Evolutionary conservation across 1,139 yeast genomes (phyloP).

Genomic region (Blastobotrys serpentis): DNA sequence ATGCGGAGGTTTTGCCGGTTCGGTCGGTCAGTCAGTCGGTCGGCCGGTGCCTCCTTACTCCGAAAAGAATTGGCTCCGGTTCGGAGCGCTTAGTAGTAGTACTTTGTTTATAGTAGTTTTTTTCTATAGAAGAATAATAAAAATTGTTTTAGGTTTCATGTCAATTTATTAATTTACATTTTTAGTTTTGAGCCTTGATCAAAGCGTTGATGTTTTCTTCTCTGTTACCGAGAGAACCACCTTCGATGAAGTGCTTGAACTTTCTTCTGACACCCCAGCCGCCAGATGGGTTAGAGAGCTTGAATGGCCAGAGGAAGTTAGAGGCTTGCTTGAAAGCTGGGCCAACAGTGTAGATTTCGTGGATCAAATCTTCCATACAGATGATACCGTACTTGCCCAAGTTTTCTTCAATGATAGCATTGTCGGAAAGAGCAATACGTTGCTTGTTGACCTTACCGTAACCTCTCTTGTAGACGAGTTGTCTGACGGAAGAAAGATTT

Average conservation of each 20-base stretch:
- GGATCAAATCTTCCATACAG: slow-evolving; percentile 96
- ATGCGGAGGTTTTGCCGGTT: no score
- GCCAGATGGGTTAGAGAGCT: slow-evolving; percentile 98
- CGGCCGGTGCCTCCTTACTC: no score
- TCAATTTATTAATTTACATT: slow-evolving; percentile 9
- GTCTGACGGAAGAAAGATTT: slow-evolving; percentile 91
- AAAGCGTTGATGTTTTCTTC: slow-evolving; percentile 98
- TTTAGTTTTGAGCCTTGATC: slow-evolving; percentile 64
- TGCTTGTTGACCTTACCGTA: slow-evolving; percentile 99
- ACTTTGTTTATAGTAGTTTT: no score
- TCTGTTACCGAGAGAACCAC: slow-evolving; percentile 99
- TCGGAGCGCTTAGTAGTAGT: no score
- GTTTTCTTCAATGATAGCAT: slow-evolving; percentile 88
- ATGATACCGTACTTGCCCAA: slow-evolving; percentile 97
- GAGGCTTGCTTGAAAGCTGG: slow-evolving; percentile 99
- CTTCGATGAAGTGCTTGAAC: slow-evolving; percentile 99
- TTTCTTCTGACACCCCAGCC: slow-evolving; percentile 99
- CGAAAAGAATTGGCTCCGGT: no score
- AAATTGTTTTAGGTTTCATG: no score
- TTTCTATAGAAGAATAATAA: no score
- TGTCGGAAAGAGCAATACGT: slow-evolving; percentile 88
- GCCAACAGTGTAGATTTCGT: slow-evolving; percentile 98
- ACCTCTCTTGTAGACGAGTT: slow-evolving; percentile 99
- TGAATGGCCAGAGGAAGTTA: slow-evolving; percentile 99
- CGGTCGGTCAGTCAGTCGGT: no score